Evolutionary conservation across 352 stramenopile genomes (phyloP).

Genomic region (Blastocystis hominis): DNA sequence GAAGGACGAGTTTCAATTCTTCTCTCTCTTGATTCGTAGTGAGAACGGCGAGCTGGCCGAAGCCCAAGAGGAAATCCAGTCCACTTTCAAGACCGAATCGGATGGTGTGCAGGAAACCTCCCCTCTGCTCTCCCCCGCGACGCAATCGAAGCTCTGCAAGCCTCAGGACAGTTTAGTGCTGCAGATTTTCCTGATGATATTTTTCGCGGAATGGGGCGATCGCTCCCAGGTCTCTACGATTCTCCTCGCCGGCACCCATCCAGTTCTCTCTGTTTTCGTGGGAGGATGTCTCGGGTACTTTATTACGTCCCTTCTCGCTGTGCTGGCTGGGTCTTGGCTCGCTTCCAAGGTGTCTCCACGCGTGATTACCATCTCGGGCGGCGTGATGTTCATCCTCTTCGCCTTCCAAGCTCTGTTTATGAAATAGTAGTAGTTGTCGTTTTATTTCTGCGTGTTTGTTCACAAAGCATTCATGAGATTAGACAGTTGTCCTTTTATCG

Average conservation of each 20-base stretch:
- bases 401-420: slow-evolving; percentile 7
- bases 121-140: background rate
- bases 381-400: background rate
- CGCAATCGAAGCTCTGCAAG: background rate
- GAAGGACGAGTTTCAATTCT: background rate
- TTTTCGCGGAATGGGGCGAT: slow-evolving; percentile 75
- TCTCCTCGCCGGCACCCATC: slow-evolving; percentile 10
- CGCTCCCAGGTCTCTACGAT: slow-evolving; percentile 65
- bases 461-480: no score
- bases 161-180: slow-evolving; percentile 4
- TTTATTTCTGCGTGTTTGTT: background rate
- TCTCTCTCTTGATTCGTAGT: background rate
- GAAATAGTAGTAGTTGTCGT: background rate
- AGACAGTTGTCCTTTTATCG: no score
- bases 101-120: background rate
- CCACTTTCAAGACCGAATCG: background rate
- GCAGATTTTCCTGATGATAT: slow-evolving; percentile 72
- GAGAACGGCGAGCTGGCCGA: background rate
- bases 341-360: slow-evolving; percentile 2
- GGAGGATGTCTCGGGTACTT: slow-evolving; percentile 18
- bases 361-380: background rate
- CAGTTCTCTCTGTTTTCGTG: background rate
- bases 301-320: background rate
- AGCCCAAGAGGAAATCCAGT: slow-evolving; percentile 9
- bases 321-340: background rate